Evolutionary conservation across 805 yeast genomes (phyloP).

Genomic region (Zygosaccharomyces gambellarensis): DNA sequence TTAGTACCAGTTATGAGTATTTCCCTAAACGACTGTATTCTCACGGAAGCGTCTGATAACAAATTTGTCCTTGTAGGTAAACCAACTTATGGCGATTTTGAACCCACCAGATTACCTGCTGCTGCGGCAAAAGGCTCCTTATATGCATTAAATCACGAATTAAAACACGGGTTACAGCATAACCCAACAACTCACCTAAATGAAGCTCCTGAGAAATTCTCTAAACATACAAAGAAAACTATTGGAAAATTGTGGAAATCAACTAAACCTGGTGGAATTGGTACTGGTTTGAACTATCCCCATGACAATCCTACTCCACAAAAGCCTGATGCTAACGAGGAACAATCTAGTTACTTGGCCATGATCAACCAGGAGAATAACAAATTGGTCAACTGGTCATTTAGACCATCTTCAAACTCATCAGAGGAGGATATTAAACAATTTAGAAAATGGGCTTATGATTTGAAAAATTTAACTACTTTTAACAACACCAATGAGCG

Average conservation of each 20-base stretch:
- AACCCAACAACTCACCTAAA: not conserved
- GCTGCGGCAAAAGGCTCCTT: not conserved
- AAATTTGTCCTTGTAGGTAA: constrained; percentile 40
- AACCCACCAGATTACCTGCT: constrained; percentile 15
- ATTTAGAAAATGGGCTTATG: constrained; percentile 50
- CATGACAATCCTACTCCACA: not conserved
- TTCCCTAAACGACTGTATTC: constrained; percentile 35
- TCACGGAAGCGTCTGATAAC: constrained; percentile 34
- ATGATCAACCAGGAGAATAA: constrained; percentile 15
- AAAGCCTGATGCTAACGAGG: constrained; percentile 9
- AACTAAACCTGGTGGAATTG: constrained; percentile 10
- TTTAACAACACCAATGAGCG: constrained; percentile 47
- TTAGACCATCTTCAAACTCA: constrained; percentile 31
- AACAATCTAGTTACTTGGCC: constrained; percentile 9
- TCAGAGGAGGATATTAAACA: constrained; percentile 42
- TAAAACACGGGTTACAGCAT: not conserved
- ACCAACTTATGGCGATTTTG: constrained; percentile 21
- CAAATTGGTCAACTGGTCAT: constrained; percentile 26
- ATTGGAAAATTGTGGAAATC: constrained; percentile 21
- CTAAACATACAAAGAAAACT: constrained; percentile 21
- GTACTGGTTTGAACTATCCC: not conserved
- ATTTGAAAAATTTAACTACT: constrained; percentile 47
- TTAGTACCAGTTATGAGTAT: constrained; percentile 42
- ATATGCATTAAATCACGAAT: not conserved
- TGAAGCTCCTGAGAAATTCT: constrained; percentile 18